Conservation (phyloP, 2,329 filamentous ascomycete species). For the Botrytis paeoniae region DNA sequence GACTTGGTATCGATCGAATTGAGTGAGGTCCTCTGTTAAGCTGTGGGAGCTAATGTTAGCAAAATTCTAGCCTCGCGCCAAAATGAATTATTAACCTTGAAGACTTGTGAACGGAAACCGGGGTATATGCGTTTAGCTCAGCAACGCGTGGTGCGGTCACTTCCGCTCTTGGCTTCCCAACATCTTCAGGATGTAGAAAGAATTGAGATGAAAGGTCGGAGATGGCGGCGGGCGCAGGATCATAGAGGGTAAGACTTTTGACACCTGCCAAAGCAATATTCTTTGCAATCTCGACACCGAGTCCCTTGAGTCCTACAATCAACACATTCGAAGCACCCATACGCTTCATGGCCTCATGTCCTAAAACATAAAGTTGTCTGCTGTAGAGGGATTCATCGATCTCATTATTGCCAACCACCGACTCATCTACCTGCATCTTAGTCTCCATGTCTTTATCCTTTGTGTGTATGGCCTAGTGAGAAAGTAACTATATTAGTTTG, state of each 20-base stretch:
- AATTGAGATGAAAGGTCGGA: conserved; percentile 95
- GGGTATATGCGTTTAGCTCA: conserved; percentile 95
- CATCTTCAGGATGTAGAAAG: conserved; percentile 83
- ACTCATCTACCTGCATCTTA: conserved; percentile 63
- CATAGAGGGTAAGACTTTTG: conserved; percentile 92
- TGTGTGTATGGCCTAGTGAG: conserved; percentile 39
- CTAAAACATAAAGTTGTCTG: conserved; percentile 68
- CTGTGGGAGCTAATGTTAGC: conserved; percentile 42
- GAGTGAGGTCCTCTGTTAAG: conserved; percentile 71
- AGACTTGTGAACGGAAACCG: conserved; percentile 72
- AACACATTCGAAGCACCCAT: conserved; percentile 97
- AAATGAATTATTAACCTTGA: conserved; percentile 43
- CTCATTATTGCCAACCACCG: conserved; percentile 52
- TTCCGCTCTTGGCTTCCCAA: conserved; percentile 85
- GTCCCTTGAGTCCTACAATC: conserved; percentile 83
- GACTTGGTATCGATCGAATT: conserved; percentile 88
- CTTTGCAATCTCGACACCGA: conserved; percentile 98
- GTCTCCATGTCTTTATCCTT: conserved; percentile 62
- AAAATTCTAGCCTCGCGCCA: neutral
- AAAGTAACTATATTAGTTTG: neutral
- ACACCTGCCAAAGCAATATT: conserved; percentile 97
- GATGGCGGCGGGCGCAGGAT: conserved; percentile 79
- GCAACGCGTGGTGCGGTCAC: conserved; percentile 86
- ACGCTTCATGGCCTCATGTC: conserved; percentile 91
- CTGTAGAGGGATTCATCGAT: conserved; percentile 75